Evolutionary conservation across 345 rosid genomes (phyloP).

Genomic region (Clausena lansium): DNA sequence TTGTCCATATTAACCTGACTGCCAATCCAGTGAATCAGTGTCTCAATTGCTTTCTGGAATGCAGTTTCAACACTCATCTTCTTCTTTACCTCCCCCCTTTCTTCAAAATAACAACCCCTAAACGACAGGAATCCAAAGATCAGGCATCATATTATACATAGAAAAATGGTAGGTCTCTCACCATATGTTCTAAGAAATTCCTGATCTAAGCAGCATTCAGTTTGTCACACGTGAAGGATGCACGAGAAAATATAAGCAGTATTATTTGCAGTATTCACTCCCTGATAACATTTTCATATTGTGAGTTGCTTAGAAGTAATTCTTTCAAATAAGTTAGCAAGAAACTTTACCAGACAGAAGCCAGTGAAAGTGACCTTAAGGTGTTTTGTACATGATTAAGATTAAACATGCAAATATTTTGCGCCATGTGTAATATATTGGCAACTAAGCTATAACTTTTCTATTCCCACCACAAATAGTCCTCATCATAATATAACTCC

Average conservation of each 20-base stretch:
- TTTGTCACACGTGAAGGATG: neutral
- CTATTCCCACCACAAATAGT: neutral
- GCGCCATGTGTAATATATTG: neutral
- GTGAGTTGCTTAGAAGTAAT: neutral
- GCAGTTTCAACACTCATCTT: conserved; percentile 67
- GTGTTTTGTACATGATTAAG: neutral
- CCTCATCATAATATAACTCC: neutral
- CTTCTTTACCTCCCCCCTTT: conserved; percentile 50
- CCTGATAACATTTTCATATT: neutral
- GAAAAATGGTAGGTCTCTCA: neutral
- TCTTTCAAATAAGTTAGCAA: neutral
- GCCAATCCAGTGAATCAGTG: conserved; percentile 54
- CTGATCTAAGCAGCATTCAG: neutral
- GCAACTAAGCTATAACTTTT: neutral
- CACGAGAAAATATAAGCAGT: neutral
- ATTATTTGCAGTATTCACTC: neutral
- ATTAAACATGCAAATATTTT: neutral
- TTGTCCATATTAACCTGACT: conserved; percentile 47
- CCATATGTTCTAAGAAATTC: neutral
- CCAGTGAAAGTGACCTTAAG: neutral
- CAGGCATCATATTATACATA: conserved; percentile 5
- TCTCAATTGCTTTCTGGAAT: conserved; percentile 46
- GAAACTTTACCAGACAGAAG: neutral
- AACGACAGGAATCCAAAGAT: conserved; percentile 12
- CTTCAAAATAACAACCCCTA: conserved; percentile 80